Evolutionary conservation across 768 basidiomycete species (phyloP).

Genomic region (Russula virescens): DNA sequence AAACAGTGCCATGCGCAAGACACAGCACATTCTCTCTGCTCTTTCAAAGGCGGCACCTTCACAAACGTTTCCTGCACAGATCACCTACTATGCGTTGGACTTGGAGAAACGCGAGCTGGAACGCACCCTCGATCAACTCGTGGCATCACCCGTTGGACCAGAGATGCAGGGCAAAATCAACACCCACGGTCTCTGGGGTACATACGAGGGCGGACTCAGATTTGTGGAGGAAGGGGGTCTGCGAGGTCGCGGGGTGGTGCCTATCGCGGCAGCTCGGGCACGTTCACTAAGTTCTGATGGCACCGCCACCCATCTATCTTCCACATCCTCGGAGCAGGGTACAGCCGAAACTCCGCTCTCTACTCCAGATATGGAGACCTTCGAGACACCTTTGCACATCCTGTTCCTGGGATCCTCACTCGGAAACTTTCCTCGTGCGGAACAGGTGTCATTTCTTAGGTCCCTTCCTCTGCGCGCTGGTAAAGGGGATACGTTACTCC

Average conservation of each 20-base stretch:
- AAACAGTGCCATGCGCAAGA: slow-evolving; percentile 77
- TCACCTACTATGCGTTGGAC: slow-evolving; percentile 90
- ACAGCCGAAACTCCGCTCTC: slow-evolving; percentile 35
- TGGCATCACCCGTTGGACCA: slow-evolving; percentile 54
- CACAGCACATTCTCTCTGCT: slow-evolving; percentile 73
- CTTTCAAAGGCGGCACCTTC: slow-evolving; percentile 50
- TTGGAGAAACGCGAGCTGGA: slow-evolving; percentile 82
- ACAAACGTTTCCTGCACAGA: slow-evolving; percentile 38
- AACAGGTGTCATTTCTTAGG: slow-evolving; percentile 66
- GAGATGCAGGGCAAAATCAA: slow-evolving; percentile 65
- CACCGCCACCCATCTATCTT: slow-evolving; percentile 19
- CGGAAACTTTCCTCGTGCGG: slow-evolving; percentile 79
- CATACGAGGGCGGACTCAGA: slow-evolving; percentile 83
- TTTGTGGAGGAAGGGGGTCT: slow-evolving; percentile 68
- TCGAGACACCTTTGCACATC: slow-evolving; percentile 59
- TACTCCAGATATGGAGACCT: slow-evolving; percentile 39
- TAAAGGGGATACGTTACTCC: slow-evolving; percentile 72
- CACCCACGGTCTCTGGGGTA: slow-evolving; percentile 83
- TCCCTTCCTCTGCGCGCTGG: slow-evolving; percentile 72
- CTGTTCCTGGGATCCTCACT: slow-evolving; percentile 90
- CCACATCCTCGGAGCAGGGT: slow-evolving; percentile 23
- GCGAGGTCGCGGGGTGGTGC: slow-evolving; percentile 26
- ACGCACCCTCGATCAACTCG: slow-evolving; percentile 67
- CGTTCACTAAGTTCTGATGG: slow-evolving; percentile 39
- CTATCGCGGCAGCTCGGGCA: slow-evolving; percentile 3